Base-by-base conservation (phyloP, 2,329 filamentous ascomycete genomes). In the Beauveria bassiana region DNA sequence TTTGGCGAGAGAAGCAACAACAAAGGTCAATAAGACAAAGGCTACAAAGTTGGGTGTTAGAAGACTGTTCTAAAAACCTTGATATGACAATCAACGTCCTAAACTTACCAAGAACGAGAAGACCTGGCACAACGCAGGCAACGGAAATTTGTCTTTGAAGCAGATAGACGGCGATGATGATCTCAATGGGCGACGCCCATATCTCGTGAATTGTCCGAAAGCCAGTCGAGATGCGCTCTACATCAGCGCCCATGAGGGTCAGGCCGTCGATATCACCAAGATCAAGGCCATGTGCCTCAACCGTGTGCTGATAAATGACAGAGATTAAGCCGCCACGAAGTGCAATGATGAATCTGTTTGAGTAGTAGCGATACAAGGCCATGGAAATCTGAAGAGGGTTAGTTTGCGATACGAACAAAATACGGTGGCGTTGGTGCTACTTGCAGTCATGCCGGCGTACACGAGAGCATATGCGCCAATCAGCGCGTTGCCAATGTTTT, bases 171-270 rank as follows among this genome's bases (percentile, higher is more conserved):
- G 76, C 77, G 18, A 82, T 54, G 1, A 65, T 71, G 22, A 79
- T 74, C 62, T 82, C 76, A 0, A 81, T 65, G 1, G 71, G 58
- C 40, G 69, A 73, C 1, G 72, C 74, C 76, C 76, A 78, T 2
- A 74, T 61, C 26, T 79, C 76, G 55, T 79, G 78, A 34, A 77
- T 63, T 0, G 65, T 70, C n/a, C 68, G 66, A 51, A 74, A 72
- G 0, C 73, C 73, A 0, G 67, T 64, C 2, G 68, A 68, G 12
- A 79, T 74, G 0, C 73, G 71, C 58, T 77, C 77, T 18, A 79
- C 71, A 45, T 81, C 78, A 3, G 75, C 70, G 45, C 72, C 77
- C 75, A 80, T 79, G 6, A 80, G 66, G 4, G 78, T 79, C 14
- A 61, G 9, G 4, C 51, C 59, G n/a, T 51, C 59, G n/a, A 57